Conservation (phyloP, 208 protist species). For the Leishmania braziliensis region DNA sequence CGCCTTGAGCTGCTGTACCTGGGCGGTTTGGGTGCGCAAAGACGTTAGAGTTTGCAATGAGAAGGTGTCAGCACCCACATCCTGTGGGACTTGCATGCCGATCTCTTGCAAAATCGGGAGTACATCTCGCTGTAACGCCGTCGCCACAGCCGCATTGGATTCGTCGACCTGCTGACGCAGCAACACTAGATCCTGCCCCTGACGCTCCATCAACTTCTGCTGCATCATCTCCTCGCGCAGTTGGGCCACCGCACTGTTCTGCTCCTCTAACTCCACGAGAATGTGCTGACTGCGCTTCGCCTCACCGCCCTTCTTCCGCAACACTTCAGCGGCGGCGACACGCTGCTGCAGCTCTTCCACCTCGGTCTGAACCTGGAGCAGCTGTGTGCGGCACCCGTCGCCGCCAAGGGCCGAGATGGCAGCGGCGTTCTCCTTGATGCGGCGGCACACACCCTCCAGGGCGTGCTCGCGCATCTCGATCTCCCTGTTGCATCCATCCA, state of each 20-base stretch:
- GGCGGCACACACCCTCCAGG: conserved; percentile 12
- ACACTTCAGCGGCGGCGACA: conserved; percentile 43
- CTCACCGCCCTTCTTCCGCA: conserved; percentile 37
- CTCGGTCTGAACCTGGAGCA: conserved; percentile 30
- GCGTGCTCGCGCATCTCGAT: conserved; percentile 51
- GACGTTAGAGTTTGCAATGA: conserved; percentile 16
- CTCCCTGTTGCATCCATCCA: conserved; percentile 67
- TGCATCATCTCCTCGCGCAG: conserved; percentile 58
- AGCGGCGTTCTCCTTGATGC: conserved; percentile 25
- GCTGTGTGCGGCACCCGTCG: conserved; percentile 9
- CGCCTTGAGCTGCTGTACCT: conserved; percentile 34
- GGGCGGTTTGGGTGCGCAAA: conserved; percentile 17
- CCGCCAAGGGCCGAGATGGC: conserved; percentile 26
- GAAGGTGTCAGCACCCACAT: conserved; percentile 1
- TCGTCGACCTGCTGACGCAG: conserved; percentile 50
- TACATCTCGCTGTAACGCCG: conserved; percentile 32
- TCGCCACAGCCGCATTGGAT: conserved; percentile 30
- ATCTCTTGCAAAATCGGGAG: conserved; percentile 40
- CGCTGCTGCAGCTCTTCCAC: conserved; percentile 54
- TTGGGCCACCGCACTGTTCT: conserved; percentile 51
- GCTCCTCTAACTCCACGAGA: conserved; percentile 44
- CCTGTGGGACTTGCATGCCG: conserved; percentile 17
- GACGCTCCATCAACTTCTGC: conserved; percentile 43
- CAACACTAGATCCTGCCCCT: conserved; percentile 40
- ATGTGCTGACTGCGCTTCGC: conserved; percentile 50